Percentiles rank a stretch among this genome's conserved stretches.
Conservation (phyloP, 164 flowering plant genomes). For the Vitis rotundifolia region DNA sequence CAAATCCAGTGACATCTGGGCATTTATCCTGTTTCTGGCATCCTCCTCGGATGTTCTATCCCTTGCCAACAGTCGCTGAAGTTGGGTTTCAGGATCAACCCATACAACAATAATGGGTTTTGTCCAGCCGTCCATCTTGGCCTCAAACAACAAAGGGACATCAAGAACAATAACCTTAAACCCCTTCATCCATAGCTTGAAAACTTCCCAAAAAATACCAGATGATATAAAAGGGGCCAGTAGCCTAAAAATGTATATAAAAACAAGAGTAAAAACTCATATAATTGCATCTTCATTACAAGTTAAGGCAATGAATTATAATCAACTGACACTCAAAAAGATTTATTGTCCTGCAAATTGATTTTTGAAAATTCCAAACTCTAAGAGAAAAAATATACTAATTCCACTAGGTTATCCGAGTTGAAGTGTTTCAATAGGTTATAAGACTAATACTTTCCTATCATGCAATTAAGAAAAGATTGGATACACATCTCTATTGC, state of each 20-base stretch:
- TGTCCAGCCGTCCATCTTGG: constrained; percentile 81
- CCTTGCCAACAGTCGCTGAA: constrained; percentile 71
- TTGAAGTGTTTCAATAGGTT: too few species aligned
- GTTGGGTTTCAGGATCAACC: constrained; percentile 91
- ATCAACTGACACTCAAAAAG: too few species aligned
- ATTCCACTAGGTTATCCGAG: too few species aligned
- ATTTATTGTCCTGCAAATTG: too few species aligned
- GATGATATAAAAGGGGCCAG: constrained; percentile 83
- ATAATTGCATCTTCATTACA: neutral
- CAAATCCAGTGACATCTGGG: constrained; percentile 74
- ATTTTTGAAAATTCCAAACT: too few species aligned
- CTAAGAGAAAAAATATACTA: too few species aligned
- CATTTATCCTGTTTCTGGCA: constrained; percentile 68
- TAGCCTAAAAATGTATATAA: constrained; percentile 39
- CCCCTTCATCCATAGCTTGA: constrained; percentile 86
- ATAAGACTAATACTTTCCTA: too few species aligned
- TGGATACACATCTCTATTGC: too few species aligned
- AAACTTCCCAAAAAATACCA: constrained; percentile 68
- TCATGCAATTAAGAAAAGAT: too few species aligned
- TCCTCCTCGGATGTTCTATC: constrained; percentile 68
- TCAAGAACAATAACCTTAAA: constrained; percentile 71
- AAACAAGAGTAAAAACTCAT: neutral
- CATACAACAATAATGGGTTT: constrained; percentile 84
- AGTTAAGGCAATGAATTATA: neutral
- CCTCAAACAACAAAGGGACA: constrained; percentile 83